A percentile compares a stretch with the other conserved stretches of the same genome.
These are phyloP conservation scores for Pythium phragmitis DNA, from an alignment of 352 stramenopile species.

Conservation along the genomic window DNA sequence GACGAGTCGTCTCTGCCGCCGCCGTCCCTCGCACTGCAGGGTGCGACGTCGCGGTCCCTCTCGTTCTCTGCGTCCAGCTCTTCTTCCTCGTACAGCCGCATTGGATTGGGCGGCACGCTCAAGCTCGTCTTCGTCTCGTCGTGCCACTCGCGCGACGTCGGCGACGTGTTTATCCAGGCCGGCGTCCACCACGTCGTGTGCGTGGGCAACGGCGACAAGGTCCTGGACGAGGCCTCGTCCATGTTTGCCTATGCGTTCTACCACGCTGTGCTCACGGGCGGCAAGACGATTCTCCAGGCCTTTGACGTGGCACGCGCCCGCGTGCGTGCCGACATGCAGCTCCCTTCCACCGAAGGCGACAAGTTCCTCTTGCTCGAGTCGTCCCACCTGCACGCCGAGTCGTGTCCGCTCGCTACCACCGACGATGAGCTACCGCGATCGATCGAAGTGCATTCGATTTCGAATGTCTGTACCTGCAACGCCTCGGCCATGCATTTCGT, in stretches of 20 bases:
- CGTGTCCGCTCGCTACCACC: conserved; percentile 37
- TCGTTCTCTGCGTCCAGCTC: conserved; percentile 26
- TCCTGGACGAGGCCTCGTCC: conserved; percentile 71
- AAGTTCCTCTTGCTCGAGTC: conserved; percentile 81
- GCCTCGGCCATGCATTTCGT: conserved; percentile 54
- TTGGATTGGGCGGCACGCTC: conserved; percentile 39
- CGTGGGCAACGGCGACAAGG: conserved; percentile 59
- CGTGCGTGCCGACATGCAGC: conserved; percentile 68
- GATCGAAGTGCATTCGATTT: conserved; percentile 53
- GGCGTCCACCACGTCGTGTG: conserved; percentile 79
- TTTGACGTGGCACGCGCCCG: conserved; percentile 75
- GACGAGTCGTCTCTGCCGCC: conserved; percentile 18
- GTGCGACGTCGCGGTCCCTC: conserved; percentile 18
- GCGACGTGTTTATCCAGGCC: conserved; percentile 76
- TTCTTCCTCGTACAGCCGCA: conserved; percentile 25
- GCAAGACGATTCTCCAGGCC: conserved; percentile 71
- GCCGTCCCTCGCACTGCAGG: background rate
- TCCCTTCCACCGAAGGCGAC: conserved; percentile 58
- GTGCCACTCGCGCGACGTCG: conserved; percentile 75
- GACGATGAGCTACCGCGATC: conserved; percentile 29
- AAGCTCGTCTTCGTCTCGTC: conserved; percentile 85
- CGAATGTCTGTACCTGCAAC: conserved; percentile 54
- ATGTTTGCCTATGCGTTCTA: conserved; percentile 84
- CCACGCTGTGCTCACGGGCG: conserved; percentile 55
- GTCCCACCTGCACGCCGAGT: conserved; percentile 53